phyloP scores from a whole-genome alignment of 2,329 filamentous ascomycete genomes.

The Chrysoporthe puriensis region DNA sequence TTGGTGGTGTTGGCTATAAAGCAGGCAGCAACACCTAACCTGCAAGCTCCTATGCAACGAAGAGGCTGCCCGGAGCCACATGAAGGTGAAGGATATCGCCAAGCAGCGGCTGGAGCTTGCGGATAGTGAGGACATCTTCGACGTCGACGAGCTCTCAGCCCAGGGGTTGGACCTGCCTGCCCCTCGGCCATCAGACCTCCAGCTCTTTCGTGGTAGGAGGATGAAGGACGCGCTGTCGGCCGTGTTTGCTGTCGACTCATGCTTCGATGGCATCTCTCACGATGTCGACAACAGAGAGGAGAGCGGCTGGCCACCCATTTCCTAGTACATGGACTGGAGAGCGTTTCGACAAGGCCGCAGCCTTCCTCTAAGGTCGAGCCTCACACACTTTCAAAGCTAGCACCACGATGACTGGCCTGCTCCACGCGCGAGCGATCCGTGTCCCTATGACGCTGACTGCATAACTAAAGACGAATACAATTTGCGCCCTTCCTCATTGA shows the following conservation, averaged over 20 bases:
- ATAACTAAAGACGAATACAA: not conserved
- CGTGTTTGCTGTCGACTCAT: constrained; percentile 16
- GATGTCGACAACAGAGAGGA: not conserved
- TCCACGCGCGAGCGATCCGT: not conserved
- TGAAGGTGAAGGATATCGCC: not conserved
- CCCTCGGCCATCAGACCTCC: not conserved
- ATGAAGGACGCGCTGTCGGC: constrained; percentile 1
- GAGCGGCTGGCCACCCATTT: constrained; percentile 14
- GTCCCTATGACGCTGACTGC: not conserved
- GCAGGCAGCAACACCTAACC: not conserved
- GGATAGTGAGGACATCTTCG: not conserved
- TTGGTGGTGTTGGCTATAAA: not conserved
- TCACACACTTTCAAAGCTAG: not conserved
- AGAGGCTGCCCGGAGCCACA: not conserved
- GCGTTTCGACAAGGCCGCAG: not conserved
- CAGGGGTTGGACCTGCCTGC: not conserved
- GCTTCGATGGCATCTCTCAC: constrained; percentile 16
- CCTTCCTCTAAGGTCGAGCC: not conserved
- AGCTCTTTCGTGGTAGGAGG: constrained; percentile 6
- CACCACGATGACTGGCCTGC: not conserved
- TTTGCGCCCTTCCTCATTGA: not conserved
- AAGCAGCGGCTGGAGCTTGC: constrained; percentile 4
- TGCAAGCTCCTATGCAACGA: constrained; percentile 20
- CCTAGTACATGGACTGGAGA: constrained; percentile 13
- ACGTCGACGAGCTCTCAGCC: constrained; percentile 12